A percentile compares a stretch with the other conserved stretches of the same genome.
Evolutionary conservation across 495 filamentous ascomycete genomes (phyloP).

Genomic region (Alectoria sarmentosa): DNA sequence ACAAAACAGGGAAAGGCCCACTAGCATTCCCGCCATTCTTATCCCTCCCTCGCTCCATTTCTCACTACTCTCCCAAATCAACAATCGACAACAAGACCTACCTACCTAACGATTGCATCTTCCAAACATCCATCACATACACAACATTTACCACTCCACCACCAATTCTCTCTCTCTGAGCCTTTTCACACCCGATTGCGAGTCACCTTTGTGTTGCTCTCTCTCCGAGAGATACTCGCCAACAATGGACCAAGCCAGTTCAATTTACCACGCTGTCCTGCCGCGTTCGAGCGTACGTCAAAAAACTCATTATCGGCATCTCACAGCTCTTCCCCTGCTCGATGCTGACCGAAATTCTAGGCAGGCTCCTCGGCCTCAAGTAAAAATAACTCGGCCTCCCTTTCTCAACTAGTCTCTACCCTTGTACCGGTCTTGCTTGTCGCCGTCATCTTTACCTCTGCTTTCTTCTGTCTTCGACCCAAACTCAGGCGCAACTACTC

Average conservation of each 20-base stretch:
- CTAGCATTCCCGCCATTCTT: not conserved
- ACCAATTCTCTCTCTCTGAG: not conserved
- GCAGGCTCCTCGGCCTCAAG: constrained; percentile 6
- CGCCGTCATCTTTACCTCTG: constrained; percentile 53
- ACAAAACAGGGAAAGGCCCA: not conserved
- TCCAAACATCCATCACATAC: not conserved
- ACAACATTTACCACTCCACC: not conserved
- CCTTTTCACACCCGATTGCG: not conserved
- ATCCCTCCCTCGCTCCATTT: not conserved
- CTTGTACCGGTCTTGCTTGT: constrained; percentile 61
- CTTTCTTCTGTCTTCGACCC: constrained; percentile 73
- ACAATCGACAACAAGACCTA: not conserved
- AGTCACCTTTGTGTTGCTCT: not conserved
- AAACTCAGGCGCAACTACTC: constrained; percentile 73
- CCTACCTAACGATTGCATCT: not conserved
- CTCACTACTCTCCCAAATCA: not conserved
- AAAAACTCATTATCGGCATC: not conserved
- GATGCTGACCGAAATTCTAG: constrained; percentile 4
- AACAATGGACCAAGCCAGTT: constrained; percentile 3
- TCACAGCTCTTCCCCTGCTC: not conserved
- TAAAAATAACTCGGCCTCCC: constrained; percentile 19
- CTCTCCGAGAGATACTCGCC: not conserved
- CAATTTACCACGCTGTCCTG: not conserved
- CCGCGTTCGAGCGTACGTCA: constrained; percentile 11
- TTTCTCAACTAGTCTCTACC: constrained; percentile 52